These are phyloP conservation scores for Saxophila tyrrhenica DNA, from an alignment of 495 filamentous ascomycete genomes.

Conservation along the genomic window DNA sequence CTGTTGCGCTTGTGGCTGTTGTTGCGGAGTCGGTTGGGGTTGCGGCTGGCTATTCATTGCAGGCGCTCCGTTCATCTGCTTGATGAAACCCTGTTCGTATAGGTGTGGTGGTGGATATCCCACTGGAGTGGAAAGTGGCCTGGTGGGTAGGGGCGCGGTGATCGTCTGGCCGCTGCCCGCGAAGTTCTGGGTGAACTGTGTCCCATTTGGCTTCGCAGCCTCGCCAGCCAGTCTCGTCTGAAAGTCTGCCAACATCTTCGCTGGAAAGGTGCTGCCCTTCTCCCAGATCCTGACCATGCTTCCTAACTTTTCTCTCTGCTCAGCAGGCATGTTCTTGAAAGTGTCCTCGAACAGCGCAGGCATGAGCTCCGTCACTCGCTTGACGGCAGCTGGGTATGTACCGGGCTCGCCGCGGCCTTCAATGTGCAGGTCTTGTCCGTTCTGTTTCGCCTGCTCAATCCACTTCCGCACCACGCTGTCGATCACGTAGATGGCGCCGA, in stretches of 20 bases:
- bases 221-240: conserved; percentile 49
- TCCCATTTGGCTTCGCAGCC: conserved; percentile 6
- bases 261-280: conserved; percentile 81
- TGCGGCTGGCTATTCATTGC: not conserved
- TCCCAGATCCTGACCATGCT: conserved; percentile 98
- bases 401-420: conserved; percentile 62
- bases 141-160: conserved; percentile 6
- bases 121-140: conserved; percentile 9
- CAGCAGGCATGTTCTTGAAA: conserved; percentile 72
- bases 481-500: conserved; percentile 99
- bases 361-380: conserved; percentile 91
- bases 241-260: conserved; percentile 69
- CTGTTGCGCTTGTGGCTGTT: conserved; percentile 3
- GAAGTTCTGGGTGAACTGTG: not conserved
- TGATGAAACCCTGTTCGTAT: conserved; percentile 14
- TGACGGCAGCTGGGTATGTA: conserved; percentile 86
- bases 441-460: conserved; percentile 85
- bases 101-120: conserved; percentile 17
- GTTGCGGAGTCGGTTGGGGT: conserved; percentile 4
- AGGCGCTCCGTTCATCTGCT: conserved; percentile 1
- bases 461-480: conserved; percentile 98
- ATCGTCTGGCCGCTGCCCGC: conserved; percentile 11
- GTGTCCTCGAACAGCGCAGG: conserved; percentile 94
- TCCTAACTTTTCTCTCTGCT: conserved; percentile 97
- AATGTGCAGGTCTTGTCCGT: conserved; percentile 56